Percentiles rank a stretch among this genome's conserved stretches.
Evolutionary conservation across 306 rosid genomes (phyloP).

Genomic region (Pueraria montana): DNA sequence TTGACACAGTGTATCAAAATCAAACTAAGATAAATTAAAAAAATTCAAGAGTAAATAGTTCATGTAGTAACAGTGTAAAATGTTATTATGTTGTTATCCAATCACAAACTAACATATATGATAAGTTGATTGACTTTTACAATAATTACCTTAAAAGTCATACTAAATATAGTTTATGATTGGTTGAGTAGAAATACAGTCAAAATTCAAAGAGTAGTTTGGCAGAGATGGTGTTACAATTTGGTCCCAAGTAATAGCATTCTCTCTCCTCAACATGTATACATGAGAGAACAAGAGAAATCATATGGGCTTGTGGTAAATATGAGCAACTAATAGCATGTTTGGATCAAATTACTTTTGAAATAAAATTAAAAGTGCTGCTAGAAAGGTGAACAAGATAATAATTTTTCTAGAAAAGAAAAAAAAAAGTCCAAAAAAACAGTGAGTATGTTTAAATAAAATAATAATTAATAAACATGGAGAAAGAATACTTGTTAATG

Average conservation of each 20-base stretch:
- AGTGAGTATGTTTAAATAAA: not conserved
- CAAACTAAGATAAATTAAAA: no score
- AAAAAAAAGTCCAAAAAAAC: not conserved
- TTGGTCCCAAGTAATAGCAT: not conserved
- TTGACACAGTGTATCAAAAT: no score
- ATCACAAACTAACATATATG: no score
- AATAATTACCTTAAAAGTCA: not conserved
- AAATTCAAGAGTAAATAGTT: no score
- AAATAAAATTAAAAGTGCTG: not conserved
- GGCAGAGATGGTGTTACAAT: not conserved
- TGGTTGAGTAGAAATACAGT: not conserved
- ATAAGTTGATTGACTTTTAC: not conserved
- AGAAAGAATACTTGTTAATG: not conserved
- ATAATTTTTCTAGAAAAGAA: not conserved
- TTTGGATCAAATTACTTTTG: not conserved
- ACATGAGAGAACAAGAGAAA: not conserved
- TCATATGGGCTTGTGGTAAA: not conserved
- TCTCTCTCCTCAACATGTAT: not conserved
- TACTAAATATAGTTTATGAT: not conserved
- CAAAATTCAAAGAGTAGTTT: not conserved
- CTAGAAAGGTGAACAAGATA: not conserved
- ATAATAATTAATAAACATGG: not conserved
- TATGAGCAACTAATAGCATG: not conserved
- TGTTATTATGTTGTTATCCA: no score
- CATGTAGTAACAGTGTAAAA: no score